Percentiles rank a stretch among this genome's conserved stretches.
These are phyloP conservation scores for Saturnispora besseyi DNA, from an alignment of 805 yeast genomes.

Conservation along the genomic window DNA sequence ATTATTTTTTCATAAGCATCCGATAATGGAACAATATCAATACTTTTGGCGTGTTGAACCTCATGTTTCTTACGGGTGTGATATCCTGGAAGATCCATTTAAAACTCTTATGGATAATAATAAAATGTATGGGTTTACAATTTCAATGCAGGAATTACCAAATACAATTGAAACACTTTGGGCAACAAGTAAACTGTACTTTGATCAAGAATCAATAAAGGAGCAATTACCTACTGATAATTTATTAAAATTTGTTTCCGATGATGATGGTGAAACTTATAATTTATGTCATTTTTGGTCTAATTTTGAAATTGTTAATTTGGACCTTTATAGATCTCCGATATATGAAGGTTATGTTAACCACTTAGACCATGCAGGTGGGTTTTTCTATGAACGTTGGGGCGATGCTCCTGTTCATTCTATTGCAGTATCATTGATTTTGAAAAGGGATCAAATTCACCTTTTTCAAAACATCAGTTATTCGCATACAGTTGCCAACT, in stretches of 20 bases:
- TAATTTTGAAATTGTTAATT: slow-evolving; percentile 65
- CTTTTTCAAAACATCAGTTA: slow-evolving; percentile 77
- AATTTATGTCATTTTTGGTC: slow-evolving; percentile 81
- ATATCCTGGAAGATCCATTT: slow-evolving; percentile 47
- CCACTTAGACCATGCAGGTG: slow-evolving; percentile 58
- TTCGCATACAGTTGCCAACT: slow-evolving; percentile 67
- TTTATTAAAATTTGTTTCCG: slow-evolving; percentile 50
- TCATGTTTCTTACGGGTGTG: slow-evolving; percentile 41
- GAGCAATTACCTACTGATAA: slow-evolving; percentile 38
- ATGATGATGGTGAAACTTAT: slow-evolving; percentile 55
- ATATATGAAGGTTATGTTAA: slow-evolving; percentile 54
- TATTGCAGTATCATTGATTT: slow-evolving; percentile 32
- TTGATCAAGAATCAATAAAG: slow-evolving; percentile 35
- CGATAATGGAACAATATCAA: slow-evolving; percentile 41
- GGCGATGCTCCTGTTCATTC: slow-evolving; percentile 63
- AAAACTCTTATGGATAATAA: slow-evolving; percentile 45
- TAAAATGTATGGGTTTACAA: slow-evolving; percentile 56
- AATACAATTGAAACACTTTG: slow-evolving; percentile 52
- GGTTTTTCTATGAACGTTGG: slow-evolving; percentile 84
- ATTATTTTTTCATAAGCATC: slow-evolving; percentile 49
- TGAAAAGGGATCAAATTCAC: slow-evolving; percentile 59
- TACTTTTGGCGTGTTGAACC: slow-evolving; percentile 61
- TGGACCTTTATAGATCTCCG: slow-evolving; percentile 52
- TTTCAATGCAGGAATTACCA: slow-evolving; percentile 53
- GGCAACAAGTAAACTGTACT: slow-evolving; percentile 42